These are phyloP conservation scores for Physaria fendleri DNA, from an alignment of 345 rosid species.

Conservation along the genomic window DNA sequence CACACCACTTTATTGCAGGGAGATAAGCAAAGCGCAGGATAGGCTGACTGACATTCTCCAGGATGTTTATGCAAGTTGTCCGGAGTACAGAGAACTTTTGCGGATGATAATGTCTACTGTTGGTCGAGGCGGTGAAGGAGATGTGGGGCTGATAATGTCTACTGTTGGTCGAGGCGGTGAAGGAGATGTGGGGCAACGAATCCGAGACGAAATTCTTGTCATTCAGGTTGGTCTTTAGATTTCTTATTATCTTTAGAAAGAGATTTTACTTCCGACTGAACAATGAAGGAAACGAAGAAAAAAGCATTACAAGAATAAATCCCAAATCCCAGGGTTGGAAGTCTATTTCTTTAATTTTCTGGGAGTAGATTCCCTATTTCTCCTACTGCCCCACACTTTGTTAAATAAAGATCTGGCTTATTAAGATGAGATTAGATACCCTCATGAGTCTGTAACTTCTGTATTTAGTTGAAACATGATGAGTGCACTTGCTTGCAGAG, in stretches of 20 bases:
- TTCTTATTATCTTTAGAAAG: not conserved
- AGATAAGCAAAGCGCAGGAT: constrained; percentile 94
- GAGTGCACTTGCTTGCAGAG: constrained; percentile 43
- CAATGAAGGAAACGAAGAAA: not conserved
- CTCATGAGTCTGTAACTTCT: constrained; percentile 9
- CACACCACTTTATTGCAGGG: constrained; percentile 47
- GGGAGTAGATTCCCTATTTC: not conserved
- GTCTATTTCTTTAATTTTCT: constrained; percentile 2
- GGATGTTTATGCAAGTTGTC: constrained; percentile 46
- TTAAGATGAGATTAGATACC: not conserved
- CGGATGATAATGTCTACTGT: constrained; percentile 91
- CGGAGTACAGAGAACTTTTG: constrained; percentile 65
- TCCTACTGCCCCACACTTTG: constrained; percentile 3
- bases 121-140: constrained; percentile 99
- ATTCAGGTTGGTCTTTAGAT: constrained; percentile 62
- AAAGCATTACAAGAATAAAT: not conserved
- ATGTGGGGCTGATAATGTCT: constrained; percentile 87
- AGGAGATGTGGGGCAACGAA: constrained; percentile 99
- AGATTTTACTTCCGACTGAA: not conserved
- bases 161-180: constrained; percentile 99
- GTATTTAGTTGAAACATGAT: constrained; percentile 10
- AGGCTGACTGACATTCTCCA: constrained; percentile 82
- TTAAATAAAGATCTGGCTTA: constrained; percentile 5
- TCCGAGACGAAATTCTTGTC: constrained; percentile 94
- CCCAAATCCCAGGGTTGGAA: not conserved